These are phyloP conservation scores for Nectriaceae sp. DNA, from an alignment of 2,329 filamentous ascomycete genomes.

Conservation along the genomic window DNA sequence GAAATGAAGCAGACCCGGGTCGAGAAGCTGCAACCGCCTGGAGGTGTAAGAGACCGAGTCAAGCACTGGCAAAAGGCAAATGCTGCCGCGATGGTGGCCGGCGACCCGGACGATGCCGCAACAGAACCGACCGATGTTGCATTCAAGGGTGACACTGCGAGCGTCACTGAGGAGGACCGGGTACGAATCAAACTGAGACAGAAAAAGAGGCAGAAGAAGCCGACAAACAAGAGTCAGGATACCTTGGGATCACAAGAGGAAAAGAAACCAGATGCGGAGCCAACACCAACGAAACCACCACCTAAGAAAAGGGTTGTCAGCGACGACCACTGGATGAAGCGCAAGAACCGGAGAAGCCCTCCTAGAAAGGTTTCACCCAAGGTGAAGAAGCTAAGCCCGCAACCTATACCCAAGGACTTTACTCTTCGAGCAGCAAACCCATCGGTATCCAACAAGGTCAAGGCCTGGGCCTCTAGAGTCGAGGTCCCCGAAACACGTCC, in stretches of 20 bases:
- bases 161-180: slow-evolving; percentile 63
- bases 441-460: slow-evolving; percentile 59
- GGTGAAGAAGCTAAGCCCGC: slow-evolving; percentile 27
- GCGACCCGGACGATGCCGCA: slow-evolving; percentile 52
- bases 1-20: slow-evolving; percentile 62
- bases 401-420: slow-evolving; percentile 58
- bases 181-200: slow-evolving; percentile 57
- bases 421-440: slow-evolving; percentile 55
- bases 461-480: slow-evolving; percentile 61
- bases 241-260: slow-evolving; percentile 23
- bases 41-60: slow-evolving; percentile 76
- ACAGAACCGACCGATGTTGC: slow-evolving; percentile 64
- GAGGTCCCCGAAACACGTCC: slow-evolving; percentile 47
- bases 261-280: slow-evolving; percentile 19
- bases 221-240: slow-evolving; percentile 32
- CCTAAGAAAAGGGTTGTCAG: slow-evolving; percentile 93
- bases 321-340: slow-evolving; percentile 85
- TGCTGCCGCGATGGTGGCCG: slow-evolving; percentile 61
- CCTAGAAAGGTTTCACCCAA: slow-evolving; percentile 44
- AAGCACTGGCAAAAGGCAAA: slow-evolving; percentile 83
- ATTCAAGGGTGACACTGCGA: slow-evolving; percentile 56
- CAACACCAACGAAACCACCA: slow-evolving; percentile 47
- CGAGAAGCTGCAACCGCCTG: slow-evolving; percentile 61
- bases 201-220: slow-evolving; percentile 43
- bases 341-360: slow-evolving; percentile 58